Base-by-base conservation (phyloP, 1,139 yeast species). In the Suhomyces anneliseae region DNA sequence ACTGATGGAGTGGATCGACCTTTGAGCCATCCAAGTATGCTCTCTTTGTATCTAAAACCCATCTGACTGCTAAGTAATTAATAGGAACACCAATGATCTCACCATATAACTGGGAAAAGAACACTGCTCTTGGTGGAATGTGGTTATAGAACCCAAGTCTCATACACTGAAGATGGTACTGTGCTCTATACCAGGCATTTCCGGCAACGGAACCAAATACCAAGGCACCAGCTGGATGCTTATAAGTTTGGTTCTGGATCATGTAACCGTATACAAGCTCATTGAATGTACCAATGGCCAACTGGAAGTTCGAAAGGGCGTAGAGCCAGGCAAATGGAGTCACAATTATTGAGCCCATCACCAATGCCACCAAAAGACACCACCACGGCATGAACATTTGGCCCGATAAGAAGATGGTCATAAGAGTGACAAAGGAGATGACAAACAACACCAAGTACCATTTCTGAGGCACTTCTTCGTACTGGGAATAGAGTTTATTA, bases 121-220 rank as follows among this genome's bases (percentile, higher is more conserved):
- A 78, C 7, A 78, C 78, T 1, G 68, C 61, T 43, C 62, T 65
- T 0, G 82, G 82, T 0, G 82, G 79, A 7, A 78, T 55, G 50
- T 73, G 76, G 55, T 71, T 74, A 58, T 77, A 78, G 53, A 75
- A 73, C 1, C 81, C 82, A 10, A 77, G 60, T 47, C 76, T 70
- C 68, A 75, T 71, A 57, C 75, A 74, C 50, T 77, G 78, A 33
- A 78, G 61, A 54, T 75, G 76, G 52, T 66, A 74, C 54, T 78
- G 82, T 1, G 81, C 80, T 41, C 82, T 57, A 52, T 78, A 77
- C 81, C 82, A 78, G 1, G 81, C 78, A 56, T 77, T 74, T 1
- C 82, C 82, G 0, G 81, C 78, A 12, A 79, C 64, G 2, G 81
- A 72, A 4, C 81, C 79, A 55, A 75, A 78, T 2, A 76, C 70